Evolutionary conservation across 352 stramenopile genomes (phyloP).

Genomic region (Pythium rhizo-oryzae): DNA sequence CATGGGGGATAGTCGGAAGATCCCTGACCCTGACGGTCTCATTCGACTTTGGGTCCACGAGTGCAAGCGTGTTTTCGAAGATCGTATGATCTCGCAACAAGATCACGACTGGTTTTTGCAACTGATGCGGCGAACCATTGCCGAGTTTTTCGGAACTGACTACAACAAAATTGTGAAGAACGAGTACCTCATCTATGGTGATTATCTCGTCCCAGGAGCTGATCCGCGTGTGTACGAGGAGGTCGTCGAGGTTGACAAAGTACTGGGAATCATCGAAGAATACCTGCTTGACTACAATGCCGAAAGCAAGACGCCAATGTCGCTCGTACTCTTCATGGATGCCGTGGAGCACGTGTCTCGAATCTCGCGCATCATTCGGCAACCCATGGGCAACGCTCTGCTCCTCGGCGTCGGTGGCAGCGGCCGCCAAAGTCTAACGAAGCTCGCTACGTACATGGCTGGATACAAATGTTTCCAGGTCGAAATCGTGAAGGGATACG

Average conservation of each 20-base stretch:
- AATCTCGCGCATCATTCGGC: constrained; percentile 79
- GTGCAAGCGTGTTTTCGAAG: constrained; percentile 93
- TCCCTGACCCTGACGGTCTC: constrained; percentile 62
- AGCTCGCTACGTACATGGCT: constrained; percentile 93
- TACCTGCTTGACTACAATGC: constrained; percentile 92
- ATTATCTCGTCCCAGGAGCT: constrained; percentile 79
- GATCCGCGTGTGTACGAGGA: constrained; percentile 91
- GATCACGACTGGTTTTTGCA: constrained; percentile 92
- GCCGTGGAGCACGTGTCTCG: constrained; percentile 86
- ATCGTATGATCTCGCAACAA: constrained; percentile 91
- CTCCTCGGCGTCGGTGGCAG: constrained; percentile 93
- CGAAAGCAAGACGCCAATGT: constrained; percentile 91
- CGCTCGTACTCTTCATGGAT: constrained; percentile 89
- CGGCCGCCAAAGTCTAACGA: constrained; percentile 92
- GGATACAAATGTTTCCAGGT: constrained; percentile 94
- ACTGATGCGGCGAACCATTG: constrained; percentile 67
- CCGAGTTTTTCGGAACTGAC: constrained; percentile 78
- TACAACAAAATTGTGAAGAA: constrained; percentile 81
- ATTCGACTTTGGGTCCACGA: constrained; percentile 94
- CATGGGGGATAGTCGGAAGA: constrained; percentile 80
- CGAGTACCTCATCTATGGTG: constrained; percentile 76
- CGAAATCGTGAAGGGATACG: constrained; percentile 96
- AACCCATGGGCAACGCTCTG: constrained; percentile 89
- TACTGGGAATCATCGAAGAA: constrained; percentile 87
- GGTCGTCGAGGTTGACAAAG: constrained; percentile 82